Percentiles rank a stretch among this genome's conserved stretches.
Conservation (phyloP, 2,329 filamentous ascomycete genomes). For the Ophiostoma ulmi region DNA sequence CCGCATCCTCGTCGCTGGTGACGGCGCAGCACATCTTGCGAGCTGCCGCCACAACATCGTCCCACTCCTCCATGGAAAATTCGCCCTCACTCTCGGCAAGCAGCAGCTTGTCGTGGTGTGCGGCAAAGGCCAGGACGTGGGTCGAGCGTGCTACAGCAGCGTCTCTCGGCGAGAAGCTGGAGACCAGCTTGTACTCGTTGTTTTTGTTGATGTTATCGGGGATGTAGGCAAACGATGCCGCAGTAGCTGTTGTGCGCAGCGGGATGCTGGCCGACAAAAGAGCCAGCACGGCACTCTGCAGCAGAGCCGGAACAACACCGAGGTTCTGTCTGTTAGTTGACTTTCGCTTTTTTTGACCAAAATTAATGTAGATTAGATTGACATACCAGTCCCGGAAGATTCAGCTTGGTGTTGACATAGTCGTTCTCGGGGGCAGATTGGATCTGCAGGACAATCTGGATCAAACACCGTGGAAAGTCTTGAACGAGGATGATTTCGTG, state of each 20-base stretch:
- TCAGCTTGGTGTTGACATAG: conserved; percentile 55
- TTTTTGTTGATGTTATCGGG: conserved; percentile 38
- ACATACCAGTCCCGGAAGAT: conserved; percentile 56
- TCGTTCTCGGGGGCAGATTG: conserved; percentile 63
- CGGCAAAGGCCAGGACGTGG: conserved; percentile 81
- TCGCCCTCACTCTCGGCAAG: conserved; percentile 75
- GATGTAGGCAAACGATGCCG: conserved; percentile 60
- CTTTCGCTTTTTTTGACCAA: neutral
- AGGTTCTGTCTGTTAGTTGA: conserved; percentile 57
- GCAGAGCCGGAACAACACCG: conserved; percentile 70
- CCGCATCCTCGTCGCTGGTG: conserved; percentile 24
- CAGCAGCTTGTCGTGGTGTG: conserved; percentile 64
- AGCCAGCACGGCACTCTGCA: conserved; percentile 73
- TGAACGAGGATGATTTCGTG: conserved; percentile 69
- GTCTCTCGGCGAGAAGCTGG: conserved; percentile 59
- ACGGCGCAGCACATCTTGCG: conserved; percentile 56
- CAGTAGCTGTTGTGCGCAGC: conserved; percentile 65
- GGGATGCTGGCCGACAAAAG: conserved; percentile 76
- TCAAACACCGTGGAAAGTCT: conserved; percentile 68
- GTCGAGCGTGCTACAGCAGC: conserved; percentile 61
- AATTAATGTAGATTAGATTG: neutral
- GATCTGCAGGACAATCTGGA: conserved; percentile 79
- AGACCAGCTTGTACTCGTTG: conserved; percentile 40
- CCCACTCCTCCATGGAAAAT: conserved; percentile 74
- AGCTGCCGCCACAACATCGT: conserved; percentile 60